Conservation (phyloP, 78 protist species). For the Corallochytrium limacisporum region DNA sequence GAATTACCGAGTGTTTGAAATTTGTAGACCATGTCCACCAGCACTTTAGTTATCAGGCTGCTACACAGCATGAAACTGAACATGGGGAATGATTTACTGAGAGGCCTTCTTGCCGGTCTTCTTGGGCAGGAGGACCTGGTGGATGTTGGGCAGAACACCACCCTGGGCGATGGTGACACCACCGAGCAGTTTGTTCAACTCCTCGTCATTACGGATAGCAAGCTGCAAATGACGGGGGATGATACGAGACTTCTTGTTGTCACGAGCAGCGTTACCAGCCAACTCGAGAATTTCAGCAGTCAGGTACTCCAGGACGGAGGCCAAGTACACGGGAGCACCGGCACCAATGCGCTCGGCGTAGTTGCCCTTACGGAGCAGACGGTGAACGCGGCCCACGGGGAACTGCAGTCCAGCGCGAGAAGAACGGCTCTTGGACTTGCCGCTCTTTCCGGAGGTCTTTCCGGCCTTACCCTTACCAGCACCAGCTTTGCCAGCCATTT, state of each 20-base stretch:
- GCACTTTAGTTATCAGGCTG: no score
- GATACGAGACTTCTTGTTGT: conserved; percentile 77
- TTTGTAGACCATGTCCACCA: no score
- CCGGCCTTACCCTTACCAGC: conserved; percentile 25
- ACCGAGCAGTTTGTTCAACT: conserved; percentile 76
- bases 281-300: conserved; percentile 89
- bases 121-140: conserved; percentile 54
- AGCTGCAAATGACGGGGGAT: conserved; percentile 88
- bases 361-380: conserved; percentile 52
- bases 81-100: no score
- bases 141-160: conserved; percentile 92
- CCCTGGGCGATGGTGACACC: conserved; percentile 83
- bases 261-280: conserved; percentile 87
- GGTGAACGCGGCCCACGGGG: conserved; percentile 82
- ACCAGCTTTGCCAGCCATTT: no score
- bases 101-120: conserved; percentile 32
- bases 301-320: conserved; percentile 94
- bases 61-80: no score
- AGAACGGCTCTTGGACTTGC: conserved; percentile 21
- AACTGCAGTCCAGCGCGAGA: conserved; percentile 43
- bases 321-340: conserved; percentile 86
- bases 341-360: conserved; percentile 74
- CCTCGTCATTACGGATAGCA: conserved; percentile 91
- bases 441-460: background rate
- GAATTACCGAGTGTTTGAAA: no score